These are phyloP conservation scores for Cladophialophora bantiana DNA, from an alignment of 2,329 filamentous ascomycete genomes.

Conservation along the genomic window DNA sequence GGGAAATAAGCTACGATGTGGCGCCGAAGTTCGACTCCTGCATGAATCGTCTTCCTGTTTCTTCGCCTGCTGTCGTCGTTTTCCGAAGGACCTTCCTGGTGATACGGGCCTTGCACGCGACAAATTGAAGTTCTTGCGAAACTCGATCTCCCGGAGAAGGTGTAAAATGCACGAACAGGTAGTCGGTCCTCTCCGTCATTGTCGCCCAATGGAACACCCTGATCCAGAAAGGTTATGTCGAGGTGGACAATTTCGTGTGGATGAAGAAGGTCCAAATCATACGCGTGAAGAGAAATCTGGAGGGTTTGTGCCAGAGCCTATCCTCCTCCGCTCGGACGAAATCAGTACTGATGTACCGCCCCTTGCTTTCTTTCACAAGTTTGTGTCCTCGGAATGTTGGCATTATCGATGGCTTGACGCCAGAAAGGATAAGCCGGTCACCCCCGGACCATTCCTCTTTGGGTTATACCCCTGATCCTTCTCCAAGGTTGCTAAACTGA, in stretches of 20 bases:
- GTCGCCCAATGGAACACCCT: background rate
- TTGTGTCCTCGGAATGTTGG: background rate
- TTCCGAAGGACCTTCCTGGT: background rate
- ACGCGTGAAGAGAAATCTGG: background rate
- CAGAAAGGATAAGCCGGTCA: too few relatives aligned
- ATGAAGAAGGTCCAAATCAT: background rate
- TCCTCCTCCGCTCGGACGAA: background rate
- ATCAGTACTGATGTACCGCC: background rate
- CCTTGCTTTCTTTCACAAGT: background rate
- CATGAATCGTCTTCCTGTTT: background rate
- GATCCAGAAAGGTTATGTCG: background rate
- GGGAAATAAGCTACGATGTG: background rate
- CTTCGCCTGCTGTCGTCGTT: conserved; percentile 8
- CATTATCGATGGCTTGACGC: background rate
- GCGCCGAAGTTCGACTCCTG: background rate
- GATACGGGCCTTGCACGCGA: conserved; percentile 5
- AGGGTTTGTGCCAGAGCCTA: background rate
- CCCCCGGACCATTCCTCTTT: background rate
- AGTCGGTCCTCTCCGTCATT: background rate
- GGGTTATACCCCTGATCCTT: conserved; percentile 11
- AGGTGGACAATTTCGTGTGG: background rate
- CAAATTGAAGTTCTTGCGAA: conserved; percentile 6
- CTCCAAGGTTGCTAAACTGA: background rate
- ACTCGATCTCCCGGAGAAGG: background rate
- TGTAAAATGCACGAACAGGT: background rate